Conservation (phyloP, 768 basidiomycete genomes). For the Cytidiella melzeri region DNA sequence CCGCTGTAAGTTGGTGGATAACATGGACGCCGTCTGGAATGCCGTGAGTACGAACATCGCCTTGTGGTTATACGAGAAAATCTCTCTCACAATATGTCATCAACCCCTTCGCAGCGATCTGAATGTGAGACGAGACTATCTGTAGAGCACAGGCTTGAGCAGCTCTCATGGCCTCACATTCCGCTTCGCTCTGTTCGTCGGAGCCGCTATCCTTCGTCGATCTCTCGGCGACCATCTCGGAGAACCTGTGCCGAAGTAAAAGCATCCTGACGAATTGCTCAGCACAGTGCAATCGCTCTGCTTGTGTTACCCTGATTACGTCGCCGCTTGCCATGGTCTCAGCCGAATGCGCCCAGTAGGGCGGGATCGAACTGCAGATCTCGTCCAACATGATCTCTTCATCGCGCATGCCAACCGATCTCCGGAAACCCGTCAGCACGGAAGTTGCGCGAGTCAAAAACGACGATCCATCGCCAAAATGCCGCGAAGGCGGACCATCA, state of each 20-base stretch:
- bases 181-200: slow-evolving; percentile 59
- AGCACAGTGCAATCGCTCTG: slow-evolving; percentile 78
- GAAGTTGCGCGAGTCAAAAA: slow-evolving; percentile 71
- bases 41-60: not conserved
- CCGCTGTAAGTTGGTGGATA: slow-evolving; percentile 92
- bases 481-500: slow-evolving; percentile 69
- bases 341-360: slow-evolving; percentile 73
- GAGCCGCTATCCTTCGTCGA: slow-evolving; percentile 37
- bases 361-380: slow-evolving; percentile 62
- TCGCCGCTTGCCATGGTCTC: slow-evolving; percentile 82
- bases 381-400: slow-evolving; percentile 81
- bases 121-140: slow-evolving; percentile 76
- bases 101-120: slow-evolving; percentile 79
- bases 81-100: slow-evolving; percentile 94
- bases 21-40: slow-evolving; percentile 83
- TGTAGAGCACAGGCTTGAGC: slow-evolving; percentile 76
- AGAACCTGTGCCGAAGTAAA: slow-evolving; percentile 84
- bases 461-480: slow-evolving; percentile 57
- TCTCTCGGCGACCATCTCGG: slow-evolving; percentile 68
- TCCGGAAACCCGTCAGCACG: slow-evolving; percentile 55
- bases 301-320: slow-evolving; percentile 85
- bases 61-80: not conserved
- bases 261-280: slow-evolving; percentile 85
- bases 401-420: slow-evolving; percentile 64
- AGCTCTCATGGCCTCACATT: slow-evolving; percentile 71